Percentiles rank a stretch among this genome's conserved stretches.
phyloP scores from a whole-genome alignment of 1,139 yeast genomes.

The Diutina siamensis region DNA sequence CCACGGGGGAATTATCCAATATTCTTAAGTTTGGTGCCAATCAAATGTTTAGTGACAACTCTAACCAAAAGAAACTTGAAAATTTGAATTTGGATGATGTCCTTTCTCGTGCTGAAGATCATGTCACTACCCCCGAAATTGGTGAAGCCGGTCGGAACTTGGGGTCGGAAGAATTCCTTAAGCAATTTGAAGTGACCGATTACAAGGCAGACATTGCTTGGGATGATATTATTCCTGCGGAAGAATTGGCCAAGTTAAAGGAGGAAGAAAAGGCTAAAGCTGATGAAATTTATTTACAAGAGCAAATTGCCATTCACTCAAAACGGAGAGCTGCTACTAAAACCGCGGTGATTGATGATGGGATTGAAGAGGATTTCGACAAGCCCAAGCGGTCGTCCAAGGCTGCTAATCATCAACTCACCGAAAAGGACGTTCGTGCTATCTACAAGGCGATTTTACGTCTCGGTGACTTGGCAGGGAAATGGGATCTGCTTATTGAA shows the following conservation, averaged over 20 bases:
- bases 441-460: constrained; percentile 75
- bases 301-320: constrained; percentile 79
- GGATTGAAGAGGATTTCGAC: constrained; percentile 10
- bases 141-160: constrained; percentile 74
- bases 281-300: constrained; percentile 78
- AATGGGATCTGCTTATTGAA: constrained; percentile 79
- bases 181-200: constrained; percentile 96
- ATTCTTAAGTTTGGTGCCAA: constrained; percentile 97
- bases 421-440: constrained; percentile 81
- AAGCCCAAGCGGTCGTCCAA: not conserved
- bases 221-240: constrained; percentile 98
- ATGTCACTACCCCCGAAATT: constrained; percentile 87
- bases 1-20: constrained; percentile 59
- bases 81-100: constrained; percentile 94
- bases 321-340: constrained; percentile 64
- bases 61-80: constrained; percentile 90
- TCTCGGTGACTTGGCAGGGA: constrained; percentile 69
- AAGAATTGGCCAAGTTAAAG: constrained; percentile 77
- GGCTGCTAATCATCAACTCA: constrained; percentile 38
- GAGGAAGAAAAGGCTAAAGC: constrained; percentile 81
- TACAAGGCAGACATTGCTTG: constrained; percentile 97
- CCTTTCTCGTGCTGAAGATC: constrained; percentile 94
- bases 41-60: constrained; percentile 88
- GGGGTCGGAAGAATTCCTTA: constrained; percentile 96
- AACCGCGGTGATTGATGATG: constrained; percentile 11